Evolutionary conservation across 352 stramenopile species (phyloP), one percentile per base, ranked within the genome.

Genomic region (Plasmopara muralis): DNA sequence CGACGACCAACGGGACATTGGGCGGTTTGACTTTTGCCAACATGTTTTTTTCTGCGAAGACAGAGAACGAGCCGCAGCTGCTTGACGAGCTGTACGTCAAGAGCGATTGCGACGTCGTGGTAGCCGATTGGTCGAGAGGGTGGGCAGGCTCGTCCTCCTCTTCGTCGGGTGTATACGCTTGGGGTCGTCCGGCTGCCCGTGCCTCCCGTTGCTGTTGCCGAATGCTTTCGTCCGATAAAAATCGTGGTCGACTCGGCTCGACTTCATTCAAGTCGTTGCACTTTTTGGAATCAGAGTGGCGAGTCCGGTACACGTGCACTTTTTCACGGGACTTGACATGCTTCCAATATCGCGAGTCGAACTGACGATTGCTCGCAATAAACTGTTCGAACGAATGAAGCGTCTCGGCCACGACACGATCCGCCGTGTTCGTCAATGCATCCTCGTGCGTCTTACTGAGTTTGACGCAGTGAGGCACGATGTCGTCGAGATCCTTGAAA

Each of bases 341-440:
- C 47, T 82, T 84, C 77, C 77, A 87, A 18, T 76, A 55, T 0
- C 68, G 55, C 33, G 44, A 34, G 30, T 74, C 50, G 8, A 87
- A 53, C 33, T 66, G 59, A 1, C 72, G 70, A 25, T 70, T 59
- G 49, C 70, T 67, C 14, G 33, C 64, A 29, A 76, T 67, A 56
- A 76, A 84, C 10, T 35, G 60, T 39, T 82, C 77, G 55, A 81
- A 79, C 4, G 69, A 60, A 9, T 68, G 63, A 15, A 87, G 60
- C 13, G 74, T 81, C 53, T 83, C 77, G 31, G 68, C 70, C 43
- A 87, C 68, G 25, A 87, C 67, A 6, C 65, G 68, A 46, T 85
- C 74, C 30, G 74, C 71, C 50, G 72, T 66, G 47, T 82, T 62
- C 45, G 72, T 69, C 45, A 87, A 57, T 18, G 50, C 60, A 18